Percentiles rank a stretch among this genome's conserved stretches.
These are phyloP conservation scores for Bryoglossum gracile DNA, from an alignment of 495 filamentous ascomycete species.

Conservation along the genomic window DNA sequence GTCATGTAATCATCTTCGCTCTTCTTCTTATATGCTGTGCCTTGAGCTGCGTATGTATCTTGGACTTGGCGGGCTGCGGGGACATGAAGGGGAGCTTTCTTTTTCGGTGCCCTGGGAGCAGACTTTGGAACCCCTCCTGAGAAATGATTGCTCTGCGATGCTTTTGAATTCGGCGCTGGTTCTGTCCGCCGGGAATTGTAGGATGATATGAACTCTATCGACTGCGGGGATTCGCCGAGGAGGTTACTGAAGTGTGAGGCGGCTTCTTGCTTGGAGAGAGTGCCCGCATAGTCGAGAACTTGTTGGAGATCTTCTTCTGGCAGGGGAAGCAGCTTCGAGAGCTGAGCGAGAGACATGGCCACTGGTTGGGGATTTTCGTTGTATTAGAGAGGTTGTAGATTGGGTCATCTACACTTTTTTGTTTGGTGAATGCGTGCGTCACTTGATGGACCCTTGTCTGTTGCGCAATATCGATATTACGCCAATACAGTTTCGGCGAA, in stretches of 20 bases:
- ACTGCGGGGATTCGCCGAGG: slow-evolving; percentile 77
- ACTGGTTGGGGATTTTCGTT: not conserved
- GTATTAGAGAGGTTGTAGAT: not conserved
- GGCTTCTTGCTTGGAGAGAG: slow-evolving; percentile 60
- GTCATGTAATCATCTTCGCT: slow-evolving; percentile 57
- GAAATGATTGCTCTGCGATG: not conserved
- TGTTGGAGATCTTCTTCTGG: slow-evolving; percentile 78
- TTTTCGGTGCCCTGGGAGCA: slow-evolving; percentile 18
- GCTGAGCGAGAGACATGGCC: slow-evolving; percentile 58
- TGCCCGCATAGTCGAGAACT: slow-evolving; percentile 70
- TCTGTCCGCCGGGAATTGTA: slow-evolving; percentile 71
- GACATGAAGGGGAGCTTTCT: slow-evolving; percentile 26
- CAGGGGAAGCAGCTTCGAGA: slow-evolving; percentile 71
- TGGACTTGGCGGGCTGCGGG: slow-evolving; percentile 22
- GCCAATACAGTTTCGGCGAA: too few species aligned
- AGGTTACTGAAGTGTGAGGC: slow-evolving; percentile 81
- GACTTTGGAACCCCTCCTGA: slow-evolving; percentile 20
- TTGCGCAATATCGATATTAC: too few species aligned
- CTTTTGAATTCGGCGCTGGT: slow-evolving; percentile 8
- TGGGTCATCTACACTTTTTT: not conserved
- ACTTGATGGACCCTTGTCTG: too few species aligned
- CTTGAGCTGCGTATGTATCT: slow-evolving; percentile 29
- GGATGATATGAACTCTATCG: slow-evolving; percentile 83
- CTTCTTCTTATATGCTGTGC: slow-evolving; percentile 59
- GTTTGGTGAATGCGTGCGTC: too few species aligned